Evolutionary conservation across 805 yeast genomes (phyloP).

Genomic region (Yarrowia sp.): DNA sequence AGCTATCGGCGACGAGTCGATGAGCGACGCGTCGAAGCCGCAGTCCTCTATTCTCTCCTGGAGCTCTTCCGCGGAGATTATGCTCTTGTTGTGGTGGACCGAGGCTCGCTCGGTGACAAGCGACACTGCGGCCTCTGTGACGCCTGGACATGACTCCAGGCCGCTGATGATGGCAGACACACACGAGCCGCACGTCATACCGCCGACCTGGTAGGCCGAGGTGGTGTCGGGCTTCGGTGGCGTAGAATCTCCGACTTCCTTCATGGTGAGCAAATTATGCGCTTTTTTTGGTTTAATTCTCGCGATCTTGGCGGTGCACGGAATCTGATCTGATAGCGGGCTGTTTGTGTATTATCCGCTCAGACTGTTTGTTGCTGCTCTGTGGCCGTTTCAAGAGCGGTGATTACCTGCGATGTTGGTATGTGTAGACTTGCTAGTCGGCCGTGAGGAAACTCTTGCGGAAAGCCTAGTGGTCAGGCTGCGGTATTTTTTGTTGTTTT

Average conservation of each 20-base stretch:
- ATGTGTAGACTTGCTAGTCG: too few relatives aligned
- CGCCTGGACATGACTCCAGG: conserved; percentile 50
- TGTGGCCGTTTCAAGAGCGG: too few relatives aligned
- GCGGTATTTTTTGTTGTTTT: too few relatives aligned
- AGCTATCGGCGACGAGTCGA: conserved; percentile 28
- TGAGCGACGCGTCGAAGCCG: conserved; percentile 60
- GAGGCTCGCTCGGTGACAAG: conserved; percentile 72
- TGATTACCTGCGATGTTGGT: background rate
- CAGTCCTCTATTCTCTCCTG: conserved; percentile 64
- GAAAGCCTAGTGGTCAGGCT: too few relatives aligned
- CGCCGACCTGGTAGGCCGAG: conserved; percentile 45
- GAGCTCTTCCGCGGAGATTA: conserved; percentile 43
- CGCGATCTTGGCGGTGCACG: background rate
- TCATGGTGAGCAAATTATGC: conserved; percentile 26
- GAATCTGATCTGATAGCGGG: background rate
- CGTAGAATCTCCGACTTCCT: background rate
- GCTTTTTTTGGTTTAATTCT: conserved; percentile 10
- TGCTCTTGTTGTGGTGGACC: conserved; percentile 47
- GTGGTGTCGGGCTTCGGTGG: conserved; percentile 16
- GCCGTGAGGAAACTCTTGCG: too few relatives aligned
- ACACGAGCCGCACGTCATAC: conserved; percentile 95
- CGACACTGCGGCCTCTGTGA: conserved; percentile 59
- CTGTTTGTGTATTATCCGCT: too few relatives aligned
- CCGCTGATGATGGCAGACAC: conserved; percentile 62
- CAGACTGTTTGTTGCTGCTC: background rate